Base-by-base conservation (phyloP, 208 protist genomes). In the Acanthamoeba healyi region DNA sequence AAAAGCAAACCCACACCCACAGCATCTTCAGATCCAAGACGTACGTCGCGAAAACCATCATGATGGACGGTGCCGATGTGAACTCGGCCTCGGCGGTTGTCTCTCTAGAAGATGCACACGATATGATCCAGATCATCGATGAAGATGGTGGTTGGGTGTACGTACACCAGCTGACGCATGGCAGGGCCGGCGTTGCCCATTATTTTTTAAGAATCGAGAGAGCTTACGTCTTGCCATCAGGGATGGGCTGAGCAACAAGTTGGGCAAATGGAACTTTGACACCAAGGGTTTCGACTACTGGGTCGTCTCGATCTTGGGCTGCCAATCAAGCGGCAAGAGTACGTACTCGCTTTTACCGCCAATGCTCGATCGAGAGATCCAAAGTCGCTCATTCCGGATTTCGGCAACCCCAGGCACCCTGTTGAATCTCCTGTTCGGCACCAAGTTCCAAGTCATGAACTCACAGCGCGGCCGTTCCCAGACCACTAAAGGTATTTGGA, bases 281-380 rank as follows among this genome's bases (percentile, higher is more conserved):
- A 36, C 58, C 72, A 58, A 46, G n/a, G 97, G 96, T 42, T 95
- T 95, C 42, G 96, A 98, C 84, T 98, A 98, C 82, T 95, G 94
- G 26, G 95, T 99, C 0, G 97, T 99, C 14, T 97, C 98, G 51
- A 98, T 99, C 46, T 98, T 99, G 84, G 99, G 99, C 40, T 98
- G 97, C 7, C 99, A 99, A 96, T 99, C 98, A 94, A 99, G 98
- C 94, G 99, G 99, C 67, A 99, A 99, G 94, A 99, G 95, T 95
- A 74, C 38, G 72, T 87, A n/a, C 58, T 15, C 15, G 6, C 49
- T 54, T 44, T 3, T 0, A 7, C n/a, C n/a, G n/a, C n/a, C n/a
- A n/a, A n/a, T n/a, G n/a, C n/a, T 42, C 17, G 26, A 42, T 10
- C 2, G 34, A 22, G 24, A 46, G 10, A 22, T 19, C 72, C 7